phyloP scores from a whole-genome alignment of 2,329 filamentous ascomycete species.

The Chaetomium olivaceum region DNA sequence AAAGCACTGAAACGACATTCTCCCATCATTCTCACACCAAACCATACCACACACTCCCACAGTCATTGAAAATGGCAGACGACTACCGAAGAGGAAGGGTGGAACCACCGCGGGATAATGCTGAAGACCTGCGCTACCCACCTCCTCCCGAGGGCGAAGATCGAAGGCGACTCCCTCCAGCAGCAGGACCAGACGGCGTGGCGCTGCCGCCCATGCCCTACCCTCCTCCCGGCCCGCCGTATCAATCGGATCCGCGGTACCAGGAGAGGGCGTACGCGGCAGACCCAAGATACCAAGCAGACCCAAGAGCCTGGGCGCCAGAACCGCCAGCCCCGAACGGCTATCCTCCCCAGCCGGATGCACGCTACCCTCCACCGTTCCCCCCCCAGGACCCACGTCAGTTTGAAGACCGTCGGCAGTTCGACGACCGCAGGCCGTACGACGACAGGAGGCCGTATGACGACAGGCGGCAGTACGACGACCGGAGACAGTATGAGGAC shows the following conservation, averaged over 20 bases:
- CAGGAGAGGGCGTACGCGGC: slow-evolving; percentile 36
- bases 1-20: no score
- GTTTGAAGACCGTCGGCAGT: slow-evolving; percentile 27
- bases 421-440: slow-evolving; percentile 26
- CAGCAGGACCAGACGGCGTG: slow-evolving; percentile 41
- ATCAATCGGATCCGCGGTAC: slow-evolving; percentile 26
- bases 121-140: slow-evolving; percentile 47
- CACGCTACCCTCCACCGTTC: slow-evolving; percentile 26
- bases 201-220: slow-evolving; percentile 55
- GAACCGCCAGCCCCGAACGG: slow-evolving; percentile 44
- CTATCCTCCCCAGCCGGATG: slow-evolving; percentile 30
- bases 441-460: slow-evolving; percentile 28
- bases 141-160: slow-evolving; percentile 47
- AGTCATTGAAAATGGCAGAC: slow-evolving; percentile 40
- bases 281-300: slow-evolving; percentile 30
- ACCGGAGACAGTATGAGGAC: slow-evolving; percentile 23
- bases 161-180: slow-evolving; percentile 30
- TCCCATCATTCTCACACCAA: neutral
- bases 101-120: slow-evolving; percentile 39
- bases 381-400: slow-evolving; percentile 22
- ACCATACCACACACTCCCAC: slow-evolving; percentile 13
- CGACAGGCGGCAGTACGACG: slow-evolving; percentile 25
- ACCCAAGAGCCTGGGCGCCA: slow-evolving; percentile 29
- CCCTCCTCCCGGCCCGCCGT: slow-evolving; percentile 35
- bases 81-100: slow-evolving; percentile 39